phyloP scores from a whole-genome alignment of 2,329 filamentous ascomycete genomes.

The Trichoderma pleuroti region DNA sequence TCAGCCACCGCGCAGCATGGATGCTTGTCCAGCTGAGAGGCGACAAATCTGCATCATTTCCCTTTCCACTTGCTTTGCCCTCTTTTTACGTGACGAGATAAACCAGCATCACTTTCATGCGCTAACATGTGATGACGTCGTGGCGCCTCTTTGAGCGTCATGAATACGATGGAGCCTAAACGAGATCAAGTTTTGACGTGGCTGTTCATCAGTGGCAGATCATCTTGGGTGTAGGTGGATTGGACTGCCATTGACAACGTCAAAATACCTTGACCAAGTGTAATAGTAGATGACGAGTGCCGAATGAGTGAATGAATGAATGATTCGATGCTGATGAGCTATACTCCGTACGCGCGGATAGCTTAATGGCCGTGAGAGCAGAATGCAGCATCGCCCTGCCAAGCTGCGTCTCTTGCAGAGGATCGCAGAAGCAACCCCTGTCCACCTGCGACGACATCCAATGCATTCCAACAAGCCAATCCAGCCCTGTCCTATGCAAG shows the following conservation, averaged over 20 bases:
- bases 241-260: not conserved
- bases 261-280: not conserved
- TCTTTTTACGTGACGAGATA: not conserved
- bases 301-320: not conserved
- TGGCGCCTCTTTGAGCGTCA: not conserved
- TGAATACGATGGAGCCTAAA: not conserved
- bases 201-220: not conserved
- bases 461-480: not conserved
- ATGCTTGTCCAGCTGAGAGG: not conserved
- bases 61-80: not conserved
- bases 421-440: not conserved
- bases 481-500: not conserved
- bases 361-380: not conserved
- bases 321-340: not conserved
- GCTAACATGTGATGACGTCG: not conserved
- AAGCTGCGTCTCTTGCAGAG: not conserved
- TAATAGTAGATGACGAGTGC: not conserved
- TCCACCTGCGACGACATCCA: not conserved
- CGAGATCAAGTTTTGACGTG: not conserved
- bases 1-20: conserved; percentile 1
- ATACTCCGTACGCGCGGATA: not conserved
- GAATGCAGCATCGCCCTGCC: not conserved
- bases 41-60: not conserved
- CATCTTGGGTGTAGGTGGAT: not conserved
- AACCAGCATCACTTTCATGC: not conserved